Evolutionary conservation across 345 rosid species (phyloP), one percentile per base, ranked within the genome.

Genomic region (Acer saccharum): DNA sequence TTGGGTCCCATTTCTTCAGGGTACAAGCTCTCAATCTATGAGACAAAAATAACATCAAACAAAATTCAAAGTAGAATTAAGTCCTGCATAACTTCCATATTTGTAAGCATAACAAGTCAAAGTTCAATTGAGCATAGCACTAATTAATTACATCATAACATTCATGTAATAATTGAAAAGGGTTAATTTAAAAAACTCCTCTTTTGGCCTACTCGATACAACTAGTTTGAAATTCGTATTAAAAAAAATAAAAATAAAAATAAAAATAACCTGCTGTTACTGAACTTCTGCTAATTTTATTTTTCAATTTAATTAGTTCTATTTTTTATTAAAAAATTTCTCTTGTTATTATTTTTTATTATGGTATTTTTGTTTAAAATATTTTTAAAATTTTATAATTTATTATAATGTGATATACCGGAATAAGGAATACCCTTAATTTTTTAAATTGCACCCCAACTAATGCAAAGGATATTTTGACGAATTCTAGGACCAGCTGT

Each of bases 11-110:
- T 93, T 76, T 87, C 93, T 75, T 87, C 86, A 2, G 97, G 96
- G 83, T 90, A 93, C 85, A 93, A 83, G 88, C 98, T 93, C 85
- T 93, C 98, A 72, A 93, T 84, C 98, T 95, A 83, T 74, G 72
- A 78, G 79, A 74, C 14, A 70, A 71, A 58, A 72, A 29, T 54
- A 76, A 14, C 35, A 75, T 58, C n/a, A 52, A 29, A 71, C 35
- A 58, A 12, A 76, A 65, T 14, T 60, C 29, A 68, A 39, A 65
- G 39, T 46, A 48, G 61, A 79, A 71, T 18, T 12, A 41, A 23
- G 52, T 60, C 9, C 13, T 8, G 21, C 16, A 68, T 46, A 63
- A 78, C 35, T 64, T 52, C 41, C 23, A 27, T 17, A 35, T 23
- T 32, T 68, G 11, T 16, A 10, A 66, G 43, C 12, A 43, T 27